Base-by-base conservation (phyloP, 2,329 filamentous ascomycete genomes). In the Ampelomyces quisqualis region DNA sequence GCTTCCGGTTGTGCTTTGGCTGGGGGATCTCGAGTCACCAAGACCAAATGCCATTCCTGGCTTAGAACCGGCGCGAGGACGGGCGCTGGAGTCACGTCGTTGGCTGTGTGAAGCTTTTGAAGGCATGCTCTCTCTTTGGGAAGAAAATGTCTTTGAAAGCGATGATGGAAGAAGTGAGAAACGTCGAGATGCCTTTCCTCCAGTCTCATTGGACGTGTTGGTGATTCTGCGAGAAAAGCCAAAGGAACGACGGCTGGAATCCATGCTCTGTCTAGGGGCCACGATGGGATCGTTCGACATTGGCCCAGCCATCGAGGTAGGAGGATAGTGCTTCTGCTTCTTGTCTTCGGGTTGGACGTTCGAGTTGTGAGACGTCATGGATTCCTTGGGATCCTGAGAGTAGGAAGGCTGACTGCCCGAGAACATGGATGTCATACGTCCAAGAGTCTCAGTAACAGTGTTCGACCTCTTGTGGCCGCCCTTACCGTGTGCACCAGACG, bases 271-370 rank as follows among this genome's bases (percentile, higher is more conserved):
- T 30, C 75, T 63, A 17, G 71, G 66, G 11, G 52, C 43, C n/a
- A 45, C 39, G 28, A 57, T 40, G 31, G 75, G 68, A 77, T 82
- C 80, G 33, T 77, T 77, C 5, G 80, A 73, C 67, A 86, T 80
- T 2, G 81, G 75, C 49, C 85, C 85, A 47, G 85, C 81, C 89
- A 96, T 94, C 72, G 90, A 95, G 33, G 91, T 86, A 3, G 91
- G 91, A 40, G 91, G 91, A 60, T 96, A 94, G 50, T 80, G 84
- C 64, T 81, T 84, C 38, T 79, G 73, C 48, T 84, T 83, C 64
- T 88, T 82, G 34, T 63, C 59, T 32, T 62, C 57, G 18, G 52
- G 39, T 18, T 57, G 49, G 11, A 39, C 46, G 33, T 55, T 58
- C 45, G 77, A 73, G 65, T 77, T 79, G 62, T 77, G 76, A 11